Conservation (phyloP, 1,284 basidiomycete species). For the Coniophora puteana region DNA sequence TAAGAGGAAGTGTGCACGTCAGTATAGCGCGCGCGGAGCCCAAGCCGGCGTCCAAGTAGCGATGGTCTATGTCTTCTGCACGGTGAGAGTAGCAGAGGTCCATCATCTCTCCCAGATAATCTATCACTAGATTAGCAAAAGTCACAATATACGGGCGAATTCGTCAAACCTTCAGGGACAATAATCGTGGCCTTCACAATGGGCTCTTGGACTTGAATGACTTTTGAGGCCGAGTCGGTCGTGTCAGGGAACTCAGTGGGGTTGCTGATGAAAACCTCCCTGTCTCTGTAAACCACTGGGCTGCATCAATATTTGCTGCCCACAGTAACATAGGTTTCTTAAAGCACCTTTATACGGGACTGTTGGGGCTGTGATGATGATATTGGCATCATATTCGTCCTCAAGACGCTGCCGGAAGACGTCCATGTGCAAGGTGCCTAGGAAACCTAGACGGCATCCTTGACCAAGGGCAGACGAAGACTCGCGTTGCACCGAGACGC, state of each 20-base stretch:
- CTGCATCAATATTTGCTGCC: conserved; percentile 9
- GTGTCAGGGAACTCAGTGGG: conserved; percentile 91
- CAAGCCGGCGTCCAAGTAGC: conserved; percentile 64
- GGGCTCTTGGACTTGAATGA: conserved; percentile 83
- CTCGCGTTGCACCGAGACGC: conserved; percentile 90
- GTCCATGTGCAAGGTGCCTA: conserved; percentile 97
- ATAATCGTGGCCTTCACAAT: conserved; percentile 89
- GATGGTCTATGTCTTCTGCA: conserved; percentile 75
- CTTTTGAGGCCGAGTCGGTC: conserved; percentile 56
- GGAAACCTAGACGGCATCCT: conserved; percentile 92
- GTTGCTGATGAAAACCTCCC: conserved; percentile 77
- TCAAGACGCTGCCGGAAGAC: conserved; percentile 95
- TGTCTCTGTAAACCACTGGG: conserved; percentile 72
- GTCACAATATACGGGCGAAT: conserved; percentile 4
- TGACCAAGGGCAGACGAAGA: conserved; percentile 94
- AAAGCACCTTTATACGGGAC: conserved; percentile 84
- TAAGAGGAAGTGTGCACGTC: conserved; percentile 80
- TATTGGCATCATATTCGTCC: conserved; percentile 91
- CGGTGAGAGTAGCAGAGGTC: conserved; percentile 81
- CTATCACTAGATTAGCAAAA: conserved; percentile 31
- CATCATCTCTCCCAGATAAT: conserved; percentile 91
- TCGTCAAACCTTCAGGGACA: conserved; percentile 83
- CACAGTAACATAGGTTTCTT: not conserved
- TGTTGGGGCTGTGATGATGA: conserved; percentile 90
- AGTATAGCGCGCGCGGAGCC: conserved; percentile 67